Conservation (phyloP, 1,284 basidiomycete species). For the Neonothopanus nambi region DNA sequence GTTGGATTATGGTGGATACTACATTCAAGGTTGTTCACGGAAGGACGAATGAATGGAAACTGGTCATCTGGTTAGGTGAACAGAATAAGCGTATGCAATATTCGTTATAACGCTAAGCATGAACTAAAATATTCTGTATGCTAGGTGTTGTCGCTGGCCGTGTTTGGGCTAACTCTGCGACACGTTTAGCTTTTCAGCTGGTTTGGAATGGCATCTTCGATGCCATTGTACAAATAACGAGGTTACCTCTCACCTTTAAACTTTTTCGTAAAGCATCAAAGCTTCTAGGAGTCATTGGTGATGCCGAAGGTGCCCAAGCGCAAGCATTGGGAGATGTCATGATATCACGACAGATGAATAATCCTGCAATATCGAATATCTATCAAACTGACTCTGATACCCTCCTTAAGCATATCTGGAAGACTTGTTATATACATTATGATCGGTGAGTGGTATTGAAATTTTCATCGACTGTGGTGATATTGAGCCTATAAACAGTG, state of each 20-base stretch:
- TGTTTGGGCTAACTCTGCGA: not conserved
- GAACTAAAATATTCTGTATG: no score
- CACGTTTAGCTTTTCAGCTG: not conserved
- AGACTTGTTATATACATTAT: not conserved
- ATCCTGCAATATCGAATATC: not conserved
- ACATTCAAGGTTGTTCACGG: no score
- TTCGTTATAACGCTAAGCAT: no score
- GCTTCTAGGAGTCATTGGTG: slow-evolving; percentile 1
- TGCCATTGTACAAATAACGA: not conserved
- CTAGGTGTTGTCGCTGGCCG: slow-evolving; percentile 8
- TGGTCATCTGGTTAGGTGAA: no score
- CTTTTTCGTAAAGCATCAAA: not conserved
- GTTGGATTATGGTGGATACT: no score
- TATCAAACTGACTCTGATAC: not conserved
- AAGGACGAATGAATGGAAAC: no score
- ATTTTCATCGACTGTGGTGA: no score
- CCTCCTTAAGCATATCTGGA: not conserved
- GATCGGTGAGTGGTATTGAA: no score
- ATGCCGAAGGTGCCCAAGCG: slow-evolving; percentile 2
- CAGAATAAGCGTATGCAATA: no score
- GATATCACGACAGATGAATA: not conserved
- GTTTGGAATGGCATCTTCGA: slow-evolving; percentile 10
- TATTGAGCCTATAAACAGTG: no score
- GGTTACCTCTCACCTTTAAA: not conserved
- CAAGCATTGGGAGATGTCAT: not conserved